Evolutionary conservation across 257 asterid species (phyloP).

Genomic region (Solanum okadae): DNA sequence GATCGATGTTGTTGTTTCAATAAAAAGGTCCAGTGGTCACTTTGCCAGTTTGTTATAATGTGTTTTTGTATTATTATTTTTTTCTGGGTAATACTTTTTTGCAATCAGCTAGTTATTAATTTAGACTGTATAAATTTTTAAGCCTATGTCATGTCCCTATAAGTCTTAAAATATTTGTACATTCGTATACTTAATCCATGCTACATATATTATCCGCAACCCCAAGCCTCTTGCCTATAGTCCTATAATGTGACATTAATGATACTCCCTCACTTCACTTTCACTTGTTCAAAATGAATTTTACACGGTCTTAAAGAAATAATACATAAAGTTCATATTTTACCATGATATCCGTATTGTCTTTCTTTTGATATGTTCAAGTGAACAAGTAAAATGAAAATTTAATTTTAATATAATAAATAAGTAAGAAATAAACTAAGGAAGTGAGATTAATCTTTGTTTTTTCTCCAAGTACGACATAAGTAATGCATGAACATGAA

Average conservation of each 20-base stretch:
- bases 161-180: neutral
- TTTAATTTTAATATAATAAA: too few species aligned
- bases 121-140: too few species aligned
- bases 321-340: neutral
- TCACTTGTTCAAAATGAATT: neutral
- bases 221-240: neutral
- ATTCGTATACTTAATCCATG: neutral
- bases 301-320: neutral
- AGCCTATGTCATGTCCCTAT: neutral
- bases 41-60: neutral
- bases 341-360: too few species aligned
- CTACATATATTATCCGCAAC: neutral
- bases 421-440: neutral
- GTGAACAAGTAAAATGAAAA: neutral
- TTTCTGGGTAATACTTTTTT: too few species aligned
- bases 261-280: neutral
- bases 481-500: too few species aligned
- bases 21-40: neutral
- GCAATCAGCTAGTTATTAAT: neutral
- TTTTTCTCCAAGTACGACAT: neutral
- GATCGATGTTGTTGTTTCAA: neutral
- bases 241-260: too few species aligned
- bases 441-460: neutral
- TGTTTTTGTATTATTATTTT: too few species aligned
- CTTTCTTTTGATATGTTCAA: neutral